Conservation (phyloP, 768 basidiomycete genomes). For the Phallus indusiatus region DNA sequence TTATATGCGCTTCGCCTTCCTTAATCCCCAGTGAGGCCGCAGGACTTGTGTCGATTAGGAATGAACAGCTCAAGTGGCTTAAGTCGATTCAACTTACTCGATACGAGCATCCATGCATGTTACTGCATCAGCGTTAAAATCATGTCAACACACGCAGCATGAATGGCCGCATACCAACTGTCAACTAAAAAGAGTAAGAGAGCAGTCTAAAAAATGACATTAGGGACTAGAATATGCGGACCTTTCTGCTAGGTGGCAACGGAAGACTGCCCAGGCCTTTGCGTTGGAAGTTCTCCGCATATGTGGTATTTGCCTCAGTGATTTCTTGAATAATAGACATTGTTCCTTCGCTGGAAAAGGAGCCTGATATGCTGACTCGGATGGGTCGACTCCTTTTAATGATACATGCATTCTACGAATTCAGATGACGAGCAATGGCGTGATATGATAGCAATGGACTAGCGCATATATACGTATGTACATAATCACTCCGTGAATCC, state of each 20-base stretch:
- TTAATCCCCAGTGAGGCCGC: slow-evolving; percentile 50
- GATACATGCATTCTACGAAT: background rate
- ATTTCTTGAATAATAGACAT: background rate
- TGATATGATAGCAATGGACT: background rate
- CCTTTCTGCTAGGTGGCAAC: slow-evolving; percentile 33
- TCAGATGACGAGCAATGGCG: slow-evolving; percentile 2
- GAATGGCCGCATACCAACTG: slow-evolving; percentile 14
- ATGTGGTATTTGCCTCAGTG: slow-evolving; percentile 31
- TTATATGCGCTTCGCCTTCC: slow-evolving; percentile 62
- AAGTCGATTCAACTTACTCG: slow-evolving; percentile 33
- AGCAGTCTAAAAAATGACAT: background rate
- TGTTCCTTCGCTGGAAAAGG: background rate
- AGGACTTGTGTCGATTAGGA: slow-evolving; percentile 28
- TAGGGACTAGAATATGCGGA: background rate
- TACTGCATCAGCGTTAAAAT: slow-evolving; percentile 24
- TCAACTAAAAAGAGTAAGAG: slow-evolving; percentile 19
- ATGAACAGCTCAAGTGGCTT: background rate
- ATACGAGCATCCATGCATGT: slow-evolving; percentile 73
- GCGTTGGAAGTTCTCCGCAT: slow-evolving; percentile 36
- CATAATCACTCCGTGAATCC: slow-evolving; percentile 5
- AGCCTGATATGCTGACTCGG: background rate
- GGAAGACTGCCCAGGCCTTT: slow-evolving; percentile 27
- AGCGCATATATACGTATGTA: background rate
- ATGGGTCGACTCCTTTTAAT: background rate
- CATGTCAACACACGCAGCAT: slow-evolving; percentile 1